Base-by-base conservation (phyloP, 1,284 basidiomycete species). In the Apiotrichum mycotoxinovorans region DNA sequence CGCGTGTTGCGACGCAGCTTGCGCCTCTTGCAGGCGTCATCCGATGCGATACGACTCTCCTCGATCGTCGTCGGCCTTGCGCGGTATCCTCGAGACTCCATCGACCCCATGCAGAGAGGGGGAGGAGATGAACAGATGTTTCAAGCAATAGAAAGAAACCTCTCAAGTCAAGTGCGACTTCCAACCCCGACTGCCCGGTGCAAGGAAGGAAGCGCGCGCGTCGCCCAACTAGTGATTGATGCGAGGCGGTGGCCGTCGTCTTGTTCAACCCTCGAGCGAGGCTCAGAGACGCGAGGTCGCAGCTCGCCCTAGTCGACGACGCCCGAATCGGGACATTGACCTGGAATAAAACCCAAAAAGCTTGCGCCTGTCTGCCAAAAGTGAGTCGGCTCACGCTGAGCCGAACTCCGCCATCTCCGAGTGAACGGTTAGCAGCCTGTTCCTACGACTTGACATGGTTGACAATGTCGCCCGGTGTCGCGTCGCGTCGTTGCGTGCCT, bases 1-100 rank as follows among this genome's bases (percentile, higher is more conserved):
- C 38, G 38, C 34, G 46, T 37, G 46, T 37, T 34, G 20, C n/a
- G 20, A 48, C 46, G 46, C 34, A 25, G 44, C 34, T 48, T 26
- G 46, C 49, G 38, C 34, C 48, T 34, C 23, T 18, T 33, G 26
- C 49, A 38, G 38, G 26, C 49, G 49, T 51, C 49, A 41, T 51
- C 49, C 47, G 47, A 49, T n/a, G 26, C 44, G 44, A 33, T 20
- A 33, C 44, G 44, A 23, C 42, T 25, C 41, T 42, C 15, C 23
- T 30, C 27, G 14, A 20, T 9, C 27, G 34, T 35, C 46, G 46
- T 48, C 46, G 46, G 46, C 34, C 46, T 35, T 35, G 46, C 46
- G 22, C 20, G 33, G 46, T 35, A 34, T 35, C 4, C 27, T n/a
- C 25, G 26, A 10, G 17, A 8, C 22, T 20, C 40, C 18, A n/a